Conservation (phyloP, 495 filamentous ascomycete species). For the Aspergillus olivimuriae region DNA sequence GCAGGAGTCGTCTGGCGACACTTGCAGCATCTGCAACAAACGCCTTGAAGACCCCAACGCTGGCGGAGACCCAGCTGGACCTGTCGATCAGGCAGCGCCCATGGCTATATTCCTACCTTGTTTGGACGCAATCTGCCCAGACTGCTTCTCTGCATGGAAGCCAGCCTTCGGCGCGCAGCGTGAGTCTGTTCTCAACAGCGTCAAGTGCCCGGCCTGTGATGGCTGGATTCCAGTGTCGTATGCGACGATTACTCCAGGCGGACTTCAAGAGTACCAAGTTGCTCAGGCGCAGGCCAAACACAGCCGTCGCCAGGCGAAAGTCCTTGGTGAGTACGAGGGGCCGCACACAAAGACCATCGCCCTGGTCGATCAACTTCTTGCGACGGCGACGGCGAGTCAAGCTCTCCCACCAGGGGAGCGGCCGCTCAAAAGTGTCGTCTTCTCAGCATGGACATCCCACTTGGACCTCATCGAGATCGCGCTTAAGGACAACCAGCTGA, state of each 20-base stretch:
- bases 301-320: constrained; percentile 50
- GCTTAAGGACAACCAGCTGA: constrained; percentile 58
- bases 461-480: constrained; percentile 90
- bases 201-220: constrained; percentile 62
- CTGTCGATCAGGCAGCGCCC: constrained; percentile 49
- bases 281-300: constrained; percentile 41
- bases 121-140: constrained; percentile 71
- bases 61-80: constrained; percentile 44
- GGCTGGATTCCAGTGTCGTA: constrained; percentile 50
- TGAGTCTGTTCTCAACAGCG: constrained; percentile 12
- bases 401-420: constrained; percentile 48
- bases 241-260: constrained; percentile 60
- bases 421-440: constrained; percentile 85
- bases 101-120: constrained; percentile 79
- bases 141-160: constrained; percentile 52
- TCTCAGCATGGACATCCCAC: constrained; percentile 90
- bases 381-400: constrained; percentile 52
- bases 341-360: constrained; percentile 88
- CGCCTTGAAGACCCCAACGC: constrained; percentile 45
- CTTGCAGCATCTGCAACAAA: constrained; percentile 60
- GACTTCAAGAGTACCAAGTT: constrained; percentile 53
- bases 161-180: constrained; percentile 17
- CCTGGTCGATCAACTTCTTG: constrained; percentile 60
- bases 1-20: constrained; percentile 64
- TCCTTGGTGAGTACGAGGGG: constrained; percentile 65